phyloP scores from a whole-genome alignment of 1,284 basidiomycete species.

The Lignosus rhinocerotis region DNA sequence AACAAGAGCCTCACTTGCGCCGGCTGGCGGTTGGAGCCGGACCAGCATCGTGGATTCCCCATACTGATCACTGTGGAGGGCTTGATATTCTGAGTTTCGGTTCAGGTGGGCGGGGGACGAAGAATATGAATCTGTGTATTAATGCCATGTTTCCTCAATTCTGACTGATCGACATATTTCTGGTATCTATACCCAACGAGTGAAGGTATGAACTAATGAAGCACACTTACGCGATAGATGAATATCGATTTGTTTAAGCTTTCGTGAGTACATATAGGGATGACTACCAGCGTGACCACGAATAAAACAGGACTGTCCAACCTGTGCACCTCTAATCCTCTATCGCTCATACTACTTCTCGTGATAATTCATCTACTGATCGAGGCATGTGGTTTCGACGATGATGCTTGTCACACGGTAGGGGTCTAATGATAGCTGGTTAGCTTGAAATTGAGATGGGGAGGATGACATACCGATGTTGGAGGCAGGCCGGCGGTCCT shows the following conservation, averaged over 20 bases:
- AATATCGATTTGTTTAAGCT: not conserved
- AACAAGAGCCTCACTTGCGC: conserved; percentile 75
- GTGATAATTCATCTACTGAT: conserved; percentile 24
- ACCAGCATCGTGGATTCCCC: conserved; percentile 73
- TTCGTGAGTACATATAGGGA: conserved; percentile 13
- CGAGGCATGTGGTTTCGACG: conserved; percentile 84
- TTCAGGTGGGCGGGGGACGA: conserved; percentile 3
- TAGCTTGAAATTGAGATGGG: not conserved
- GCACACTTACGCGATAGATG: not conserved
- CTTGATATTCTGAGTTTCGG: not conserved
- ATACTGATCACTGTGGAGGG: conserved; percentile 43
- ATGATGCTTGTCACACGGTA: conserved; percentile 90
- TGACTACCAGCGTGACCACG: conserved; percentile 3
- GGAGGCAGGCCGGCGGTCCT: conserved; percentile 95
- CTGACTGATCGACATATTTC: not conserved
- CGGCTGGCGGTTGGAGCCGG: conserved; percentile 44
- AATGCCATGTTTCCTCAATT: not conserved
- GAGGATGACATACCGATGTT: conserved; percentile 79
- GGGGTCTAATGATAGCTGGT: conserved; percentile 57
- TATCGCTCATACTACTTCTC: not conserved
- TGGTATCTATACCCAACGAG: not conserved
- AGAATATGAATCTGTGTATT: conserved; percentile 11
- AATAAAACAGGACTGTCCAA: not conserved
- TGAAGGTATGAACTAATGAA: not conserved
- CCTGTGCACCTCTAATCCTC: conserved; percentile 14